Evolutionary conservation across 768 basidiomycete species (phyloP), one percentile per base, ranked within the genome.

Genomic region (Asterophora lycoperdoides): DNA sequence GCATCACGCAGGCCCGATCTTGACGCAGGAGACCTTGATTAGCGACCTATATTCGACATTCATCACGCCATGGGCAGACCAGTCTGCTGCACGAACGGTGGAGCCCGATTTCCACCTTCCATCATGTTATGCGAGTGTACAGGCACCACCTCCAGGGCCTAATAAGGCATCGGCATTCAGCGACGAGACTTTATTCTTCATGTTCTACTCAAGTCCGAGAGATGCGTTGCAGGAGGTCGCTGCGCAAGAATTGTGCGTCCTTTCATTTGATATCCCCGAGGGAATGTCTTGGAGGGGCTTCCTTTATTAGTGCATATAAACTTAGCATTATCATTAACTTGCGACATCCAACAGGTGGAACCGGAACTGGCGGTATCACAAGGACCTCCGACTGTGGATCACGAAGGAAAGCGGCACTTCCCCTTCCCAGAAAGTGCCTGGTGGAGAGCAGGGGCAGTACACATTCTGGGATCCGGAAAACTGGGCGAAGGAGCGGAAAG

Each of bases 101-200:
- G 93, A 98, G 67, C 93, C 95, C 10, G 89, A 93, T 63, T 96
- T 85, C 65, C 85, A 89, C 59, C 79, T 94, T 41, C 94, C 94
- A 34, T 73, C 81, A 23, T 96, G 93, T 69, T 98, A 98, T 59
- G 66, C 72, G 53, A 93, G 86, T 66, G 93, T 96, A 41, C 86
- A 89, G 58, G 84, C 94, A 29, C 84, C 86, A 32, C 83, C 92
- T 39, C 87, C 89, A 32, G 88, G 88, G 4, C 85, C 88, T 44
- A 74, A 63, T 54, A 93, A 93, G 70, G 87, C 84, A 14, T 77
- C 79, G 1, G 81, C 84, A 42, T 95, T 98, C 69, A 88, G 86
- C 66, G 94, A 97, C 66, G 94, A 98, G 69, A 96, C 94, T 13
- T 72, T 98, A 20, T 96, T 98, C 70, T 95, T 91, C 77, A 93